phyloP scores from a whole-genome alignment of 257 asterid genomes.

The Scutellaria baicalensis region DNA sequence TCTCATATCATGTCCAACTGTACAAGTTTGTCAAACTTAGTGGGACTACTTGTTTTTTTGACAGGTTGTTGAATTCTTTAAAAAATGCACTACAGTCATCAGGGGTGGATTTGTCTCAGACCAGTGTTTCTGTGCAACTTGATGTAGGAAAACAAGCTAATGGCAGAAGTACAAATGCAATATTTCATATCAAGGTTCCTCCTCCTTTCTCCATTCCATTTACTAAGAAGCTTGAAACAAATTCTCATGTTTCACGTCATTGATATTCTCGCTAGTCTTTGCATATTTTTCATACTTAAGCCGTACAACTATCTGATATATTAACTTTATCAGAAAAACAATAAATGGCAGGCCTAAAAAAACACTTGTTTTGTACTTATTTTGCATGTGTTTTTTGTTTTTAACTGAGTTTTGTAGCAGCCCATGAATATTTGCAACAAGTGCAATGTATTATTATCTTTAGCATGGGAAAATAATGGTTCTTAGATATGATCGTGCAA shows the following conservation, averaged over 20 bases:
- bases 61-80: slow-evolving; percentile 27
- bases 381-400: not conserved
- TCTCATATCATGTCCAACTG: not conserved
- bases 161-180: slow-evolving; percentile 14
- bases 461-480: not conserved
- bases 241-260: not conserved
- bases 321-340: not conserved
- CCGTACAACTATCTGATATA: not conserved
- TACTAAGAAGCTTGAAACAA: not conserved
- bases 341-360: not conserved
- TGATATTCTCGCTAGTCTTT: not conserved
- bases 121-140: slow-evolving; percentile 56
- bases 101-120: slow-evolving; percentile 60
- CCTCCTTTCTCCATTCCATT: not conserved
- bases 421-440: not conserved
- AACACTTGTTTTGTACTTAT: not conserved
- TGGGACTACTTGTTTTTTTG: not conserved
- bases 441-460: not conserved
- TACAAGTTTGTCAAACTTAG: not conserved
- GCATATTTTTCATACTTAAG: not conserved
- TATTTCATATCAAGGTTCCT: slow-evolving; percentile 23
- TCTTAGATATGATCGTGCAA: not conserved
- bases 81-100: slow-evolving; percentile 45
- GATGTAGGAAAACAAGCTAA: slow-evolving; percentile 40
- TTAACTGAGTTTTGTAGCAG: not conserved